Conservation (phyloP, 2,329 filamentous ascomycete species). For the Periconia sp. region DNA sequence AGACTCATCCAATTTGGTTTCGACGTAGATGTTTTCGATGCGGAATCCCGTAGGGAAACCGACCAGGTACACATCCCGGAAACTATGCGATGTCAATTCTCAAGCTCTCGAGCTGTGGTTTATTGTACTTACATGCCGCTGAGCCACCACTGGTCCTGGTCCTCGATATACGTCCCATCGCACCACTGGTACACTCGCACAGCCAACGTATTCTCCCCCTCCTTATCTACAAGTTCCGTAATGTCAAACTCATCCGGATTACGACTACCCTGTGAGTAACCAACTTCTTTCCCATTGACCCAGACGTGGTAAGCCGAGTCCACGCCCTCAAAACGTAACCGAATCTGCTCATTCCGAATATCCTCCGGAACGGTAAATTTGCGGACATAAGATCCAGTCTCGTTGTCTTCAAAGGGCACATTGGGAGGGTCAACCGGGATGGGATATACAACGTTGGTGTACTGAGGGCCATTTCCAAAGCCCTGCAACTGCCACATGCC, state of each 20-base stretch:
- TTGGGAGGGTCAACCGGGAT: constrained; percentile 67
- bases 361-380: constrained; percentile 56
- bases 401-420: constrained; percentile 62
- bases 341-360: constrained; percentile 57
- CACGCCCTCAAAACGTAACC: constrained; percentile 70
- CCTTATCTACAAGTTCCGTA: constrained; percentile 51
- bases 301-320: constrained; percentile 72
- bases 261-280: constrained; percentile 69
- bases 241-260: constrained; percentile 73
- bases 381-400: constrained; percentile 64
- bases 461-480: constrained; percentile 63
- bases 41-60: constrained; percentile 54
- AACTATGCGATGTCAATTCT: constrained; percentile 52
- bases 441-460: constrained; percentile 69
- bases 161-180: constrained; percentile 70
- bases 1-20: constrained; percentile 54
- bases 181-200: constrained; percentile 73
- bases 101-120: background rate
- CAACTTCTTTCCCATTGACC: constrained; percentile 65
- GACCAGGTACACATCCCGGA: constrained; percentile 66
- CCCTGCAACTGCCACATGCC: constrained; percentile 73
- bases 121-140: constrained; percentile 49
- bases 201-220: constrained; percentile 57
- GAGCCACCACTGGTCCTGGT: constrained; percentile 70
- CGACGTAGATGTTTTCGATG: constrained; percentile 62